Base-by-base conservation (phyloP, 2,329 filamentous ascomycete species). In the Colletotrichum truncatum region DNA sequence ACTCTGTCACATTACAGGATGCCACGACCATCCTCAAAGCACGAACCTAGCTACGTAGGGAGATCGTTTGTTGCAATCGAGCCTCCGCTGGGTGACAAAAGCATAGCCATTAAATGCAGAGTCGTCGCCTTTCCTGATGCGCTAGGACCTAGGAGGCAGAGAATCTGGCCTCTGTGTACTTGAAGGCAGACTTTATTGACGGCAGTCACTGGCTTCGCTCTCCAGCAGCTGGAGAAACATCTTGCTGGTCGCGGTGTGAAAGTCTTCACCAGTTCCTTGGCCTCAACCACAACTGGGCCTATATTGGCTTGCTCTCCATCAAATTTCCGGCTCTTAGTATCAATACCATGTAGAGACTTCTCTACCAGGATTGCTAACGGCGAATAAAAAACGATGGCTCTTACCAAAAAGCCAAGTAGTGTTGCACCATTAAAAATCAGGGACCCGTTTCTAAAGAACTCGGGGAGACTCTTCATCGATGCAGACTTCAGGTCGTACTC, bases 41-140 rank as follows among this genome's bases (percentile, higher is more conserved):
- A 39, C 54, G 8, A 21, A 58, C 54, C 54, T 3, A 81, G 68
- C 30, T 86, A 85, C 1, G 74, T 75, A 2, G 75, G 70, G 16
- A 81, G 78, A 2, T 84, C 82, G 59, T 87, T 83, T 55, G 92
- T 83, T 23, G 82, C 78, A 49, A 92, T 88, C 1, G 81, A 80
- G 2, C 90, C 90, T 12, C 80, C 81, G 0, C 87, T 88, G 5
- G 89, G 84, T 9, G 81, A 84, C 52, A 86, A 86, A 8, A 91
- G 81, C 0, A 91, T 90, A 12, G 89, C 85, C 51, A 93, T 87
- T 66, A 89, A 86, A 56, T 92, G 88, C 8, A 93, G 78, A 0
- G 89, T 91, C 0, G 91, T 93, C 2, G 87, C 90, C 72, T 93
- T 93, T 12, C 91, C 91, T 48, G 85, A 89, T 6, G 90, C 90